Evolutionary conservation across 352 stramenopile genomes (phyloP).

Genomic region (Phytophthora agathidicida): DNA sequence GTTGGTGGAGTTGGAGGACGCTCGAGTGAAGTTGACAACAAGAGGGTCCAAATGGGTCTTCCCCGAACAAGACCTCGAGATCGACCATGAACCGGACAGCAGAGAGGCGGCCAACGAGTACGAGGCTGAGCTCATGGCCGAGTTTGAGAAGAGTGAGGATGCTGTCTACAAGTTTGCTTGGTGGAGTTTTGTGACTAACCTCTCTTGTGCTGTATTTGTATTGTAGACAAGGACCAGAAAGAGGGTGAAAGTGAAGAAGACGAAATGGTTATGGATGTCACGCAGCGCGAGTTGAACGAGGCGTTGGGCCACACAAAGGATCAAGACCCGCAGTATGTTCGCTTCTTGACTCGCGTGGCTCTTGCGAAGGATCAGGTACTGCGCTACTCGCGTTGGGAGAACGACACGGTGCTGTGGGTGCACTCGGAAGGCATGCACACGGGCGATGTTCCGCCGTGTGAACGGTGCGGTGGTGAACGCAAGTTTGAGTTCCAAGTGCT

Average conservation of each 20-base stretch:
- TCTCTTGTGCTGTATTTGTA: background rate
- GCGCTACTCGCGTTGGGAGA: slow-evolving; percentile 91
- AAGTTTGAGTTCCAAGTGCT: slow-evolving; percentile 96
- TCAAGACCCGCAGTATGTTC: slow-evolving; percentile 81
- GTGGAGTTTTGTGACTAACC: background rate
- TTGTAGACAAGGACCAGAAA: slow-evolving; percentile 23
- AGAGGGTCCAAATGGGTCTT: slow-evolving; percentile 81
- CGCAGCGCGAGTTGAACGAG: slow-evolving; percentile 79
- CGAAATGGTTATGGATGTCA: slow-evolving; percentile 76
- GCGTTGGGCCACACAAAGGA: slow-evolving; percentile 59
- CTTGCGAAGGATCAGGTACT: slow-evolving; percentile 86
- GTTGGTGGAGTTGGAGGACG: slow-evolving; percentile 48
- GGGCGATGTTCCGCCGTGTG: slow-evolving; percentile 67
- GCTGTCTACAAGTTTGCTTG: background rate
- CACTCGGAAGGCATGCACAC: slow-evolving; percentile 61
- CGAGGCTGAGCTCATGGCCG: slow-evolving; percentile 74
- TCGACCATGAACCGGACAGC: slow-evolving; percentile 76
- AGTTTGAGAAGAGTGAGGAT: slow-evolving; percentile 68
- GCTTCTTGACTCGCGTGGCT: slow-evolving; percentile 83
- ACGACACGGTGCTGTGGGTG: slow-evolving; percentile 89
- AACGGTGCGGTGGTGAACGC: slow-evolving; percentile 78
- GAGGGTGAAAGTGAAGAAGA: slow-evolving; percentile 46
- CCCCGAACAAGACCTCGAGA: slow-evolving; percentile 76
- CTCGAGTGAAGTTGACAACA: slow-evolving; percentile 35
- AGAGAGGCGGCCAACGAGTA: slow-evolving; percentile 68